These are phyloP conservation scores for Saitozyma podzolica DNA, from an alignment of 768 basidiomycete genomes.

Conservation along the genomic window DNA sequence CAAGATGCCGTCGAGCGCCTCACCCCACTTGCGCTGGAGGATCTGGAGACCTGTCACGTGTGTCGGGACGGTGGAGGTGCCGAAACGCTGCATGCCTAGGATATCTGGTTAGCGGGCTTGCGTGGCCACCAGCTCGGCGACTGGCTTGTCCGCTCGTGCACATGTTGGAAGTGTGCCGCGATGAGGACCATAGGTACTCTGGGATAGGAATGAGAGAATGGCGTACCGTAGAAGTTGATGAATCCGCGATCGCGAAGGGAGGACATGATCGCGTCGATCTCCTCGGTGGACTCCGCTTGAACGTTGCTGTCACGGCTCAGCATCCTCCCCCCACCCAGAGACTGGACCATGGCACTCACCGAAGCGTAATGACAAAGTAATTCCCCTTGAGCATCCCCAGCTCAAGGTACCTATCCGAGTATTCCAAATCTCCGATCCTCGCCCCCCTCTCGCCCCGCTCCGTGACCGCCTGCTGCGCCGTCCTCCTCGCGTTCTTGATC, in stretches of 20 bases:
- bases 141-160: not conserved
- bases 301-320: constrained; percentile 65
- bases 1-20: constrained; percentile 78
- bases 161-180: not conserved
- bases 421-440: constrained; percentile 81
- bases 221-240: constrained; percentile 92
- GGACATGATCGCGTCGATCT: constrained; percentile 71
- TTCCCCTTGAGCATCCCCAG: constrained; percentile 97
- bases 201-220: not conserved
- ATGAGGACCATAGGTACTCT: not conserved
- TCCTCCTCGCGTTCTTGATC: constrained; percentile 59
- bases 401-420: constrained; percentile 77
- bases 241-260: constrained; percentile 82
- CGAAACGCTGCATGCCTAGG: constrained; percentile 96
- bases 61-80: constrained; percentile 92
- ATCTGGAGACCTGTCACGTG: constrained; percentile 90
- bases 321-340: not conserved
- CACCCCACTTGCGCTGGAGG: constrained; percentile 84
- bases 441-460: constrained; percentile 86
- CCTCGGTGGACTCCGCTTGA: constrained; percentile 70
- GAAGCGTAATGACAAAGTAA: constrained; percentile 86
- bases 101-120: not conserved
- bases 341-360: constrained; percentile 59
- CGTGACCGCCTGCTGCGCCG: constrained; percentile 61
- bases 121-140: not conserved